Conservation (phyloP, 2,329 filamentous ascomycete species). For the Cytospora chrysosperma region DNA sequence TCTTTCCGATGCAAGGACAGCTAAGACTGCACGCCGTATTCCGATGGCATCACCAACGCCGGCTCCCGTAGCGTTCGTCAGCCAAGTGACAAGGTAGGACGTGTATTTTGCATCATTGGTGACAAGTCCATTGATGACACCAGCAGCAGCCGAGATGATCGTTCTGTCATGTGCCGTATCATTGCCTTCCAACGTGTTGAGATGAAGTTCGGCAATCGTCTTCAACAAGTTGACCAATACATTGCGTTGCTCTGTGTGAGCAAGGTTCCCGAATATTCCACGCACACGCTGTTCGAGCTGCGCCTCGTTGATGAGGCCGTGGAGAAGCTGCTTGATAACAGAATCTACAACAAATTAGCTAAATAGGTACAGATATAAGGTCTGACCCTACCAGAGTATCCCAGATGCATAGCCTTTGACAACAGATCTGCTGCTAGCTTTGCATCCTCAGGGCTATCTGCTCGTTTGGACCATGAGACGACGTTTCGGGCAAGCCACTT, state of each 20-base stretch:
- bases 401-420: conserved; percentile 64
- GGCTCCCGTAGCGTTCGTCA: conserved; percentile 62
- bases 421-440: conserved; percentile 49
- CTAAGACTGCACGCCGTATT: conserved; percentile 65
- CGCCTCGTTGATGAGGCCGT: conserved; percentile 33
- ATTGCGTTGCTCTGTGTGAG: conserved; percentile 45
- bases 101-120: conserved; percentile 48
- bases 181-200: conserved; percentile 38
- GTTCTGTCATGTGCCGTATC: conserved; percentile 31
- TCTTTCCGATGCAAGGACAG: conserved; percentile 53
- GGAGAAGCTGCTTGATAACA: conserved; percentile 39
- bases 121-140: conserved; percentile 53
- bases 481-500: conserved; percentile 71
- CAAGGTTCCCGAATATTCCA: conserved; percentile 37
- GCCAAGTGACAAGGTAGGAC: conserved; percentile 61
- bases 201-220: conserved; percentile 45
- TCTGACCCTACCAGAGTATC: conserved; percentile 62
- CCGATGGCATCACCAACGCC: conserved; percentile 63
- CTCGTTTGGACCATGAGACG: conserved; percentile 40
- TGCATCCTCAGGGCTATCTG: conserved; percentile 32
- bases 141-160: conserved; percentile 57
- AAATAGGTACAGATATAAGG: no score
- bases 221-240: conserved; percentile 42
- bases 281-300: conserved; percentile 32
- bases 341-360: conserved; percentile 36